Evolutionary conservation across 192 early-diverging fungal genomes (phyloP).

Genomic region (Umbelopsis isabellina): DNA sequence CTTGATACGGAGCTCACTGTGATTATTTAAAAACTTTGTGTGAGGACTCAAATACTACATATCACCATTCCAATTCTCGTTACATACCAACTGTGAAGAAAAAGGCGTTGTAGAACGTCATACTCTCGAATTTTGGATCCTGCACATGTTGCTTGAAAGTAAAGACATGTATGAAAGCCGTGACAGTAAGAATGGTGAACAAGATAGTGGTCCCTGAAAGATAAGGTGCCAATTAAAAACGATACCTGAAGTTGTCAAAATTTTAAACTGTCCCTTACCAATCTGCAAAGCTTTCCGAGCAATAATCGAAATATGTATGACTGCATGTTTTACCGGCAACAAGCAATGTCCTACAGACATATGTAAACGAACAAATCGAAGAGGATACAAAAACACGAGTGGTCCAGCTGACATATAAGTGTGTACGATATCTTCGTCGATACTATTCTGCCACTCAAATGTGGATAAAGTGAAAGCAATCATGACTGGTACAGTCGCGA

Average conservation of each 20-base stretch:
- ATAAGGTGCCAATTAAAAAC: not conserved
- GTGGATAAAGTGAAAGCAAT: conserved; percentile 43
- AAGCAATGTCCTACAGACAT: conserved; percentile 59
- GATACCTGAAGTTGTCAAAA: not conserved
- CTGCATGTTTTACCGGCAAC: conserved; percentile 66
- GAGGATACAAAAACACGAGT: conserved; percentile 55
- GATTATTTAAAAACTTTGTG: conserved; percentile 39
- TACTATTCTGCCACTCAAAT: conserved; percentile 22
- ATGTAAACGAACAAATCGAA: conserved; percentile 71
- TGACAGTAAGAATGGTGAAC: conserved; percentile 70
- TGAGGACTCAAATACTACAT: conserved; percentile 9
- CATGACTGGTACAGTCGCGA: conserved; percentile 60
- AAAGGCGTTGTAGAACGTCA: conserved; percentile 56
- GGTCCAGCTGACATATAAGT: conserved; percentile 66
- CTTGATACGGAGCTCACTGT: conserved; percentile 52
- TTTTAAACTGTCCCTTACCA: conserved; percentile 2
- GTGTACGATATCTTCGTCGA: conserved; percentile 38
- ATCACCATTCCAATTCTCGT: not conserved
- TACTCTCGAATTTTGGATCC: conserved; percentile 44
- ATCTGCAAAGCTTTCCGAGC: conserved; percentile 65
- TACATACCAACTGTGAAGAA: conserved; percentile 56
- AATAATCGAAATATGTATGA: conserved; percentile 57
- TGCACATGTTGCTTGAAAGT: conserved; percentile 62
- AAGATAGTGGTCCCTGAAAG: conserved; percentile 57
- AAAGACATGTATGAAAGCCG: conserved; percentile 70